Base-by-base conservation (phyloP, 352 stramenopile genomes). In the Pythium guiyangense region DNA sequence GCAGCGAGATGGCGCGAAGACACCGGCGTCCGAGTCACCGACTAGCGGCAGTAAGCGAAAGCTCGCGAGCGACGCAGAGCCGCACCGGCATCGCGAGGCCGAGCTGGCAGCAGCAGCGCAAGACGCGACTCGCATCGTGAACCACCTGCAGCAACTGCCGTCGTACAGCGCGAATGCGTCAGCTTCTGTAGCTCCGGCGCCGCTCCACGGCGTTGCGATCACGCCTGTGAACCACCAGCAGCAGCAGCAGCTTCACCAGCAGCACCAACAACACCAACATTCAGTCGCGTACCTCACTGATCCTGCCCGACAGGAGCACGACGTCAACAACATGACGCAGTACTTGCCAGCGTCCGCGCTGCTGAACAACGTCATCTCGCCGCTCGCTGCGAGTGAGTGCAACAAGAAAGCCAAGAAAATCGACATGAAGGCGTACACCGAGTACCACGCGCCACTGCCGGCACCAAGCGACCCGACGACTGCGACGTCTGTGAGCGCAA, bases 391-490 rank as follows among this genome's bases (percentile, higher is more conserved):
- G 6, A 80, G 69, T 17, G 79, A 79, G 39, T 71, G 73, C 52
- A 84, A 84, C 57, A 90, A 89, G 68, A 89, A 87, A 57, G 77
- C 73, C 39, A 90, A 87, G 64, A 85, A 85, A 64, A 59, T 79
- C 37, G 64, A 73, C 58, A 81, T 79, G 53, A 82, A 76, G 45
- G 59, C 71, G 37, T 80, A 76, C 26, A 35, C 60, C 35, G 65
- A 70, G 26, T 51, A 75, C 31, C 64, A 52, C 4, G 31, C 31
- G 31, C 31, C 31, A 11, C 31, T 37, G 1, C 31, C 9, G 31
- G 64, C 57, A 8, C 56, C 69, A 8, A 70, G 39, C 12, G 56
- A 74, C 22, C 29, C n/a, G n/a, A n/a, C 40, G 10, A 57, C 57
- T 34, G 31, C 49, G 65, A 44, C 56, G 11, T 62, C 56, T 9